Conservation (phyloP, 805 yeast genomes). For the Ogataea allantospora region DNA sequence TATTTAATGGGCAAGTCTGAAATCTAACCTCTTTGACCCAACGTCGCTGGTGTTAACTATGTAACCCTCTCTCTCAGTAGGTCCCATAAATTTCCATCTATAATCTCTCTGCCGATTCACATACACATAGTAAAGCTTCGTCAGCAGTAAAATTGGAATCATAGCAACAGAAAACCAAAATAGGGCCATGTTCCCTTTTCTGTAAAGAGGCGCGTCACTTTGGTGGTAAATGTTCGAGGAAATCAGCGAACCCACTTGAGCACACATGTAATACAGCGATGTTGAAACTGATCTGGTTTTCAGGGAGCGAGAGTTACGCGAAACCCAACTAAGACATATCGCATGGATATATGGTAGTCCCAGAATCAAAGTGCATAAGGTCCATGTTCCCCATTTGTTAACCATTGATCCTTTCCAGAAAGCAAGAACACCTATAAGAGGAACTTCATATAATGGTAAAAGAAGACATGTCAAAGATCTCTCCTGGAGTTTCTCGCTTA, state of each 20-base stretch:
- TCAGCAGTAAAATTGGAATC: constrained; percentile 10
- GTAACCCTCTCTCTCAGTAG: constrained; percentile 48
- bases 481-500: constrained; percentile 35
- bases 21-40: constrained; percentile 58
- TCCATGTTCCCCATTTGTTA: constrained; percentile 20
- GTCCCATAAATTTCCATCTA: constrained; percentile 46
- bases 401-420: constrained; percentile 12
- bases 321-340: constrained; percentile 32
- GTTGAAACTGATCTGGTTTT: constrained; percentile 31
- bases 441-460: constrained; percentile 13
- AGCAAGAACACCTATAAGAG: constrained; percentile 16
- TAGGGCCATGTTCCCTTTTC: constrained; percentile 28
- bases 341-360: constrained; percentile 44
- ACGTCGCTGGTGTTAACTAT: constrained; percentile 42
- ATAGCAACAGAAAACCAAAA: constrained; percentile 26
- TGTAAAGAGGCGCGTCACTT: constrained; percentile 32
- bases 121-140: constrained; percentile 27
- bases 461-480: constrained; percentile 45
- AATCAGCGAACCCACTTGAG: constrained; percentile 29
- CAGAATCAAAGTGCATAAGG: constrained; percentile 22
- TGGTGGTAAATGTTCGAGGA: constrained; percentile 31
- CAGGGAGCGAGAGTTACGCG: constrained; percentile 31
- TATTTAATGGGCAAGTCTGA: constrained; percentile 22
- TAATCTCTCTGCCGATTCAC: constrained; percentile 7
- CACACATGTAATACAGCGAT: constrained; percentile 32